These are phyloP conservation scores for Tetrapisispora nanseiensis DNA, from an alignment of 805 yeast genomes.

Conservation along the genomic window DNA sequence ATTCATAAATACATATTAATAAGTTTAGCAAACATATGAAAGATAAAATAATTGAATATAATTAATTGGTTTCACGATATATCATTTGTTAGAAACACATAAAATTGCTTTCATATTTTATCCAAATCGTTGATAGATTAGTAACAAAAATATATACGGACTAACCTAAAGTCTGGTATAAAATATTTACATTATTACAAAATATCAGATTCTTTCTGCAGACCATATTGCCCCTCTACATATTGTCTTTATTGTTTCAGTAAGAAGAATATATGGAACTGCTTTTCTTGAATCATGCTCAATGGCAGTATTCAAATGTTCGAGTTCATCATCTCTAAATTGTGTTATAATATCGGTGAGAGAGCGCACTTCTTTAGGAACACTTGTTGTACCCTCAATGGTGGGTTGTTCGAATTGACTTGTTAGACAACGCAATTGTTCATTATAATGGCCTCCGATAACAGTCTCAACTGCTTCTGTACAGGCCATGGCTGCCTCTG, in stretches of 20 bases:
- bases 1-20: too few species aligned
- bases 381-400: conserved; percentile 7
- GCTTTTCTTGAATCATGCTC: conserved; percentile 89
- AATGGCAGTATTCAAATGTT: conserved; percentile 89
- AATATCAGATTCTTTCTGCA: conserved; percentile 64
- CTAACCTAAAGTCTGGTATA: too few species aligned
- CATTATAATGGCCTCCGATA: conserved; percentile 91
- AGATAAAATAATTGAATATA: too few species aligned
- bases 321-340: conserved; percentile 90
- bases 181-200: too few species aligned
- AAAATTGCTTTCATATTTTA: too few species aligned
- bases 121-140: too few species aligned
- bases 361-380: conserved; percentile 40
- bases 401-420: conserved; percentile 47
- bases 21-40: too few species aligned
- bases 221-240: conserved; percentile 83
- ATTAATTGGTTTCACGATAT: too few species aligned
- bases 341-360: conserved; percentile 55
- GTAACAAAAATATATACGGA: too few species aligned
- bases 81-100: too few species aligned
- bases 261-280: conserved; percentile 79
- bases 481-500: conserved; percentile 99
- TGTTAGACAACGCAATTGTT: conserved; percentile 68
- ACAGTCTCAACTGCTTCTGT: conserved; percentile 98
- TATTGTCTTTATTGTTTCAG: conserved; percentile 75